These are phyloP conservation scores for Wickerhamiella sergipiensis DNA, from an alignment of 805 yeast species.

Conservation along the genomic window DNA sequence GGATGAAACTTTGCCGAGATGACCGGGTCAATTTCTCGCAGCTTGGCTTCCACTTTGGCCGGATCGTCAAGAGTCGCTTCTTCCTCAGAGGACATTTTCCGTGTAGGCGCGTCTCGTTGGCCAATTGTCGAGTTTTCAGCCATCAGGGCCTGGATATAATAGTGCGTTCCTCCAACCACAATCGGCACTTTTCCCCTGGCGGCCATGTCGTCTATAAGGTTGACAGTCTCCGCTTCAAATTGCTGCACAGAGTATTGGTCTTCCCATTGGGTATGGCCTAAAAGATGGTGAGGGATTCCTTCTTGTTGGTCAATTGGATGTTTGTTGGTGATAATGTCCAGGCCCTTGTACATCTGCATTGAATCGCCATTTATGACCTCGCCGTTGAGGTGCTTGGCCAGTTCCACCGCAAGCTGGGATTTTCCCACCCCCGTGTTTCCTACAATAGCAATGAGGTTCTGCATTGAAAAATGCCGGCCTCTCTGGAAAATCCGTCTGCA, in stretches of 20 bases:
- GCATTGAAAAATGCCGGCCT: conserved; percentile 6
- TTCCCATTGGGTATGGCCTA: conserved; percentile 71
- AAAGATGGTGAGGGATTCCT: conserved; percentile 72
- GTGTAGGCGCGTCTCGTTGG: conserved; percentile 7
- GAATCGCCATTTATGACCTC: conserved; percentile 93
- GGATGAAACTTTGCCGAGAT: conserved; percentile 82
- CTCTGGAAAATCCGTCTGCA: neutral
- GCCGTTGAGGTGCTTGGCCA: conserved; percentile 67
- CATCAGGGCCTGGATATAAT: conserved; percentile 67
- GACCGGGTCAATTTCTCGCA: conserved; percentile 49
- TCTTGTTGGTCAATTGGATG: conserved; percentile 71
- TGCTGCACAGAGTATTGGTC: conserved; percentile 72
- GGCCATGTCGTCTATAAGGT: conserved; percentile 46
- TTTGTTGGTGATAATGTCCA: conserved; percentile 75
- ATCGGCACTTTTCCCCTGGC: conserved; percentile 64
- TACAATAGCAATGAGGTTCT: conserved; percentile 47
- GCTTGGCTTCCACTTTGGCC: conserved; percentile 29
- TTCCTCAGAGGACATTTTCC: conserved; percentile 24
- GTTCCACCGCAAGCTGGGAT: conserved; percentile 65
- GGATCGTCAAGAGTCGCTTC: conserved; percentile 33
- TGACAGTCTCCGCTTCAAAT: conserved; percentile 58
- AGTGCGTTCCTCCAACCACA: conserved; percentile 92
- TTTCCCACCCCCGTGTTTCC: conserved; percentile 98
- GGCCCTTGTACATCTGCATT: conserved; percentile 78
- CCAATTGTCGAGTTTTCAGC: conserved; percentile 55